Base-by-base conservation (phyloP, 352 stramenopile species). In the Globisporangium camurandrum region DNA sequence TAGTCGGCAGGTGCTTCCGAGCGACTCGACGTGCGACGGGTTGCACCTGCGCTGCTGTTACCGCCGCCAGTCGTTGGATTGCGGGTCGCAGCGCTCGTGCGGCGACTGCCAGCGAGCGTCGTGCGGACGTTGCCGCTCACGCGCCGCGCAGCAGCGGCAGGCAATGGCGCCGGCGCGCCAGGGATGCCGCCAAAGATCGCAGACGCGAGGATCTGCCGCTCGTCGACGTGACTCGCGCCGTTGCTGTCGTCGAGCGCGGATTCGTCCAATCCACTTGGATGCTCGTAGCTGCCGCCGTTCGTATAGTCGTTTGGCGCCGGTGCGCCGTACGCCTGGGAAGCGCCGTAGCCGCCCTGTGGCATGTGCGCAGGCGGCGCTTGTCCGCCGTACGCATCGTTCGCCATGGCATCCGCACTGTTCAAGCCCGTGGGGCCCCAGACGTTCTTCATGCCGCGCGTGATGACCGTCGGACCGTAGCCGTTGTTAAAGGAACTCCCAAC, bases 141-240 rank as follows among this genome's bases (percentile, higher is more conserved):
- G 27, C 77, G 74, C 24, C 75, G 71, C 2, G 33, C 44, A 37
- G 59, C 63, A n/a, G 31, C 56, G 27, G 69, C 30, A n/a, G n/a
- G n/a, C 56, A 80, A 68, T 6, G 75, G 62, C 8, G 69, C 62
- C 10, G 78, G 74, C 0, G 73, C 86, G 41, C 86, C 86, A 10
- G 77, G 83, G 42, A 98, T 95, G 26, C 96, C 96, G 34, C 96
- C 95, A 68, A 99, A 99, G 44, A 99, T 84, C 9, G 93, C 93
- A 12, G 93, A 96, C 36, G 96, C 96, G 73, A 98, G 86, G 57
- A 91, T 83, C 46, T 75, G 63, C 37, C 83, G 79, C 56, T 94
- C 82, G 39, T 93, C 72, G 2, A 88, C 67, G 6, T 74, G 52
- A 20, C 67, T 66, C n/a, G n/a, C n/a, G n/a, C n/a, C n/a, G 36